Percentiles rank a stretch among this genome's conserved stretches.
These are phyloP conservation scores for Rubroshorea leprosula DNA, from an alignment of 345 rosid genomes.

Conservation along the genomic window DNA sequence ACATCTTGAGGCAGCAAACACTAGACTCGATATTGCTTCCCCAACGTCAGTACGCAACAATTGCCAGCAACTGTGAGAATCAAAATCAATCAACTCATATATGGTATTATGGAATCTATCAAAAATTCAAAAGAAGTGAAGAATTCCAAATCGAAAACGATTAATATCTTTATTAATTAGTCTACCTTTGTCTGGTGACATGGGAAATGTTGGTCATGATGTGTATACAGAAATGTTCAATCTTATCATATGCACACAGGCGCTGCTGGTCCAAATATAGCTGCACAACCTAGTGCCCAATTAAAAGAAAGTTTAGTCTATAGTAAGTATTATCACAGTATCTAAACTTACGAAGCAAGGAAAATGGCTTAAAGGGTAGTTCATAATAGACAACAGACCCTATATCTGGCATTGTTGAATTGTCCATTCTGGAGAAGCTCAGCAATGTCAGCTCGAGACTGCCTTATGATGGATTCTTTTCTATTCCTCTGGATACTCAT, in stretches of 20 bases:
- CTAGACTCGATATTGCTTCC: constrained; percentile 32
- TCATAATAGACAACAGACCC: constrained; percentile 15
- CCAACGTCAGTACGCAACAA: constrained; percentile 21
- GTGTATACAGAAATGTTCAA: constrained; percentile 23
- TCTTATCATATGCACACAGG: constrained; percentile 30
- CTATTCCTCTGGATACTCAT: constrained; percentile 22
- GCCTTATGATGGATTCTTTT: constrained; percentile 28
- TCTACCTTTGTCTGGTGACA: constrained; percentile 14
- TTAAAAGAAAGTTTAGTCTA: neutral
- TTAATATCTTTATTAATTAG: neutral
- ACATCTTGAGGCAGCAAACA: constrained; percentile 40
- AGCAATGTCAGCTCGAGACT: constrained; percentile 26
- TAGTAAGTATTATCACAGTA: too few species aligned
- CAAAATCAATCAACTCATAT: too few species aligned
- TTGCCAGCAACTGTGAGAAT: constrained; percentile 12
- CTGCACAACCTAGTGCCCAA: constrained; percentile 18
- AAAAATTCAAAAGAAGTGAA: neutral
- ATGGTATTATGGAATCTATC: too few species aligned
- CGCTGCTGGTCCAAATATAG: constrained; percentile 26
- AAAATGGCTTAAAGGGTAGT: too few species aligned
- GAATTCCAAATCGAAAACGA: neutral
- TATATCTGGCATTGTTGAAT: constrained; percentile 21
- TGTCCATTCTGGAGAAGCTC: constrained; percentile 18
- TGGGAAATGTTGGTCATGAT: constrained; percentile 13
- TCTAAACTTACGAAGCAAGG: too few species aligned